Base-by-base conservation (phyloP, 495 filamentous ascomycete genomes). In the Neurospora sp. region DNA sequence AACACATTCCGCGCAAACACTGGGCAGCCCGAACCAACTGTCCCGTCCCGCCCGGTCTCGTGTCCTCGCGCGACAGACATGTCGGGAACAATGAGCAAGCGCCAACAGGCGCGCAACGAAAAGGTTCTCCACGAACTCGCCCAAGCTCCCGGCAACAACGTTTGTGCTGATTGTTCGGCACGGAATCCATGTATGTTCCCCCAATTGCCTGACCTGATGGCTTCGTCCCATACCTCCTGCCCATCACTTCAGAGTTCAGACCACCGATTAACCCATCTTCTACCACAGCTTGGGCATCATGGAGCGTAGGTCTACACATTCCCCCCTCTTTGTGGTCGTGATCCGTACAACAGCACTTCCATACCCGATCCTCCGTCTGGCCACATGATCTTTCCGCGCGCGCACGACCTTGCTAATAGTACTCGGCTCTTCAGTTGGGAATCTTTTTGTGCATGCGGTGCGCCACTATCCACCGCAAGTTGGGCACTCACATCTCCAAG, bases 401-500 rank as follows among this genome's bases (percentile, higher is more conserved):
- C 27, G 3, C 31, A 59, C 20, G 46, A 74, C 53, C 27, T 66
- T 66, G 77, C 70, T 69, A 71, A 76, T 78, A 69, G 53, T 46
- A 18, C 40, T 73, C 70, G 12, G 14, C 27, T 61, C 53, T 61
- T 73, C 71, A 97, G 94, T 86, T 99, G 82, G 96, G 96, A 40
- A 89, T 98, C 70, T 99, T 99, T 83, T 87, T 99, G 7, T 99
- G 96, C 84, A 94, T 98, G 91, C 93, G 96, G 79, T 99, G 96
- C 87, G 96, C 94, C 72, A 88, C 93, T 39, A 85, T 98, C 80
- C 96, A 99, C 85, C 93, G 96, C 77, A 98, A 98, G 82, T 86
- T 98, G 77, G 96, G 96, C 70, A 98, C 94, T 70, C 96, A 99
- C 80, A 92, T 99, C 72, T 97, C 95, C 61, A 99, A 98, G 82